Base-by-base conservation (phyloP, 768 basidiomycete species). In the Pholiota molesta region DNA sequence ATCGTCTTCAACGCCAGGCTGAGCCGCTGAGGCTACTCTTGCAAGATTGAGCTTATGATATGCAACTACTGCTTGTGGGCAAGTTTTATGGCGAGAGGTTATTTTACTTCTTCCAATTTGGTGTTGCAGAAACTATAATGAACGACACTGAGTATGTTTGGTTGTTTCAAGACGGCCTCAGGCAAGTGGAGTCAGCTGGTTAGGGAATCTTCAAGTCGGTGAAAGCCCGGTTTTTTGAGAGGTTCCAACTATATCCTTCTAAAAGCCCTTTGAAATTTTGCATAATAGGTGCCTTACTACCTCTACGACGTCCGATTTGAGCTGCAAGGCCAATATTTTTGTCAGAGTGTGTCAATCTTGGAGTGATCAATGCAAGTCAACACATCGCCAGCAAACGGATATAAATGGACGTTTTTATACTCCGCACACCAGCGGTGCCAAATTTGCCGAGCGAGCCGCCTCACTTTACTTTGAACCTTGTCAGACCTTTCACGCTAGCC, bases 391-490 rank as follows among this genome's bases (percentile, higher is more conserved):
- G 42, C 16, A 44, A 57, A 47, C 31, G 45, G 42, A 57, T 45
- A 47, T 57, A 51, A 47, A 26, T 21, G 47, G 47, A 9, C 23
- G 39, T 31, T 57, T 58, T 58, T 35, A 35, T 44, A 58, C 57
- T 58, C 57, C 57, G 57, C 45, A 23, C 57, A 58, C 35, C 19
- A 37, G 26, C 19, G 26, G 14, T 56, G 14, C 21, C 42, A 58
- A 58, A 58, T 49, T 37, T 47, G 57, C 57, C 57, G 57, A 58
- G 23, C 56, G 19, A 58, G 57, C 57, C 57, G 57, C 52, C 21
- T 52, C 8, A 58, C 57, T 58, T 31, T 52, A 39, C 57, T 58
- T 47, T 49, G 47, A 49, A 49, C 57, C 45, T 58, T 45, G 56
- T 44, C 56, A 57, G 29, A 45, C 45, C 44, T 33, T 58, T 51